Evolutionary conservation across 1,284 basidiomycete species (phyloP).

Genomic region (Somion occarium): DNA sequence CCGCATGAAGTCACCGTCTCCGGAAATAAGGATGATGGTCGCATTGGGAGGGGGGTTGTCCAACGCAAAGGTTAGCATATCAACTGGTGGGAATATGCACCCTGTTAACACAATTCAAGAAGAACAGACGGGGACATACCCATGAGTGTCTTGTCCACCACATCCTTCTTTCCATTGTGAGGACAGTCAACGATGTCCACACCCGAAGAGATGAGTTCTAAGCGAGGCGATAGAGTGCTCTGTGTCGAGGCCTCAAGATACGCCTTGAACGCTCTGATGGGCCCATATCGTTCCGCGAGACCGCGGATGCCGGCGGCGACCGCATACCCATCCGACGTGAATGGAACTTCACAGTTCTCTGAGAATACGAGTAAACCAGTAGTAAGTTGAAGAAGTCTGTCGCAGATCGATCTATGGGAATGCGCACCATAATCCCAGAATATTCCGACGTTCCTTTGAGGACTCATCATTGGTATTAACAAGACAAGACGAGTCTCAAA

Average conservation of each 20-base stretch:
- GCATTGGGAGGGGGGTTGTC: constrained; percentile 42
- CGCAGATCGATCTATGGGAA: neutral
- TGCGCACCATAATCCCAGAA: constrained; percentile 2
- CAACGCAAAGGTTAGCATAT: constrained; percentile 54
- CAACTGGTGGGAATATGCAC: constrained; percentile 34
- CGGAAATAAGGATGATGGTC: constrained; percentile 50
- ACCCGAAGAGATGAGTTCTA: neutral
- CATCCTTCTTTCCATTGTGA: constrained; percentile 27
- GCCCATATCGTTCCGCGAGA: neutral
- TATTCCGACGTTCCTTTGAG: neutral
- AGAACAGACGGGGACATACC: constrained; percentile 14
- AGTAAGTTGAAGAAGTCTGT: neutral
- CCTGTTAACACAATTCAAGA: neutral
- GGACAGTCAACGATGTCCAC: constrained; percentile 27
- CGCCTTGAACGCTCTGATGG: neutral
- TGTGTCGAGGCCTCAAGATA: neutral
- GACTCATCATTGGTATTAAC: too few relatives aligned
- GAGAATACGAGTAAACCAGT: neutral
- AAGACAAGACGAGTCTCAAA: too few relatives aligned
- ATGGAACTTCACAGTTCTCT: neutral
- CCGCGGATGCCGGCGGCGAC: neutral
- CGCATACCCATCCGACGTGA: neutral
- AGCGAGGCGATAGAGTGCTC: neutral
- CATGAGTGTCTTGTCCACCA: constrained; percentile 29
- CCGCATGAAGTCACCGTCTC: constrained; percentile 56